Evolutionary conservation across 2,329 filamentous ascomycete genomes (phyloP).

Genomic region (Rhynchosporium secalis): DNA sequence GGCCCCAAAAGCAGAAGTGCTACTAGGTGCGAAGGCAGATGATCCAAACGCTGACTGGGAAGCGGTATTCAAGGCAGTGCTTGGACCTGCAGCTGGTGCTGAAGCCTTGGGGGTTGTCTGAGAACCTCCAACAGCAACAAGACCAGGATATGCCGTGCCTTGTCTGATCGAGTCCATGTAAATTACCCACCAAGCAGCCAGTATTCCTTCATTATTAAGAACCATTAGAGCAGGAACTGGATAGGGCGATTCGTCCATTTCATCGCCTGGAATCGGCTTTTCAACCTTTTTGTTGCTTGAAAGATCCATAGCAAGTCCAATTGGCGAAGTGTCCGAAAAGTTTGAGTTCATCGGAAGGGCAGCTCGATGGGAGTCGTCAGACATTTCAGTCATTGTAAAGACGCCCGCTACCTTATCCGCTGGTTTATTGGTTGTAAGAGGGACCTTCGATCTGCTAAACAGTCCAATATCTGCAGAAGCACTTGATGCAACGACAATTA

Average conservation of each 20-base stretch:
- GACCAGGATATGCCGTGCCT: constrained; percentile 70
- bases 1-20: constrained; percentile 40
- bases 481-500: constrained; percentile 80
- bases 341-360: constrained; percentile 70
- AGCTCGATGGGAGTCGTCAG: constrained; percentile 73
- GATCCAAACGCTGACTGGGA: constrained; percentile 40
- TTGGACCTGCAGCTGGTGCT: constrained; percentile 32
- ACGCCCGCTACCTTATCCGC: constrained; percentile 61
- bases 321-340: constrained; percentile 69
- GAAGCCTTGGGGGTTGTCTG: constrained; percentile 23
- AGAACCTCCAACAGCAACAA: constrained; percentile 49
- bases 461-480: constrained; percentile 77
- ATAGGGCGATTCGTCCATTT: constrained; percentile 74
- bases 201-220: constrained; percentile 83
- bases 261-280: constrained; percentile 71
- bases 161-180: constrained; percentile 83
- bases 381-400: constrained; percentile 72
- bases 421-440: constrained; percentile 61
- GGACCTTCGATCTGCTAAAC: constrained; percentile 69
- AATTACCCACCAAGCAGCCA: constrained; percentile 88
- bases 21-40: constrained; percentile 38
- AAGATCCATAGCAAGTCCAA: constrained; percentile 82
- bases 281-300: constrained; percentile 77
- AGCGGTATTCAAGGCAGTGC: constrained; percentile 36
- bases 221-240: constrained; percentile 83